These are phyloP conservation scores for Auricularia sp. DNA, from an alignment of 768 basidiomycete genomes.

Conservation along the genomic window DNA sequence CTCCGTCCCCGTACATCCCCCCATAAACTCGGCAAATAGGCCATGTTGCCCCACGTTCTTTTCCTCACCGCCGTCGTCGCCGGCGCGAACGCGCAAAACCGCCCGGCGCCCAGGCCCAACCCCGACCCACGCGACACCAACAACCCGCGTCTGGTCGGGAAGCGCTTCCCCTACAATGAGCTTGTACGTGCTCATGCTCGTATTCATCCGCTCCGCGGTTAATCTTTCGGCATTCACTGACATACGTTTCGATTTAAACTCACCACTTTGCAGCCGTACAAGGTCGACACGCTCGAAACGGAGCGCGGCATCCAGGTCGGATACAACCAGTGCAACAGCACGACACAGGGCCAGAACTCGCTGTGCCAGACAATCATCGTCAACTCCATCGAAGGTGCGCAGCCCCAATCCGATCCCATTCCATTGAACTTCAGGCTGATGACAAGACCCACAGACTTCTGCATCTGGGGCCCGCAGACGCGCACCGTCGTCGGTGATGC, in stretches of 20 bases:
- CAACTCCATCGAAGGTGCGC: slow-evolving; percentile 38
- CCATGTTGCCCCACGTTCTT: slow-evolving; percentile 1
- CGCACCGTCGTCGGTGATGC: slow-evolving; percentile 49
- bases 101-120: background rate
- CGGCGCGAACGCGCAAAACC: background rate
- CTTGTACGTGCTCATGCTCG: background rate
- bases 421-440: background rate
- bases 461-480: slow-evolving; percentile 50
- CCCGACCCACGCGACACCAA: background rate
- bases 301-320: background rate
- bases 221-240: too few species aligned
- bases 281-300: slow-evolving; percentile 33
- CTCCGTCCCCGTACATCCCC: background rate
- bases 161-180: background rate
- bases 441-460: slow-evolving; percentile 42
- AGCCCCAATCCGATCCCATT: slow-evolving; percentile 17
- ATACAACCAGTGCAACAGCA: slow-evolving; percentile 51
- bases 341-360: slow-evolving; percentile 50
- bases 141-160: background rate
- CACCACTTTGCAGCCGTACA: slow-evolving; percentile 33
- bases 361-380: slow-evolving; percentile 62
- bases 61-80: background rate
- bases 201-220: background rate
- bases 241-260: too few species aligned
- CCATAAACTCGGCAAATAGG: background rate